Percentiles rank a stretch among this genome's conserved stretches.
Evolutionary conservation across 2,329 filamentous ascomycete genomes (phyloP).

Genomic region (Lecanicillium sp.): DNA sequence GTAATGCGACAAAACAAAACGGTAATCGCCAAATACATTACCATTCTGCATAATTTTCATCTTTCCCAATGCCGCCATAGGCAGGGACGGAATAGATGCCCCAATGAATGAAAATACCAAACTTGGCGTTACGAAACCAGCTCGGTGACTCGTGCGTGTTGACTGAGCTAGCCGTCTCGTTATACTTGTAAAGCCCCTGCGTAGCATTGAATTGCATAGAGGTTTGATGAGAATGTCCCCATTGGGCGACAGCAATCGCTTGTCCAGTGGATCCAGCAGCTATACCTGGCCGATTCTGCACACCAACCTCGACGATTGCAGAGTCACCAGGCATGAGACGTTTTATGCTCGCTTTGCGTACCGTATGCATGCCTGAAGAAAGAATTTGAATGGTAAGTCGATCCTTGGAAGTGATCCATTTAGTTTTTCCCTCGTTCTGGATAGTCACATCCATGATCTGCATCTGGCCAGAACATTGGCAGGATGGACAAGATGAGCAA

Average conservation of each 20-base stretch:
- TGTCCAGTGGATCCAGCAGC: conserved; percentile 1
- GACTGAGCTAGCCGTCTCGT: conserved; percentile 2
- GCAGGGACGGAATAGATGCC: conserved; percentile 47
- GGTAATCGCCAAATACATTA: conserved; percentile 9
- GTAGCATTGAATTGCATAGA: conserved; percentile 1
- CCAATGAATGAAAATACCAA: conserved; percentile 55
- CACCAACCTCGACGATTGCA: conserved; percentile 6
- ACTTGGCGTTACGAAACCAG: conserved; percentile 49
- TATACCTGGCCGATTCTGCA: conserved; percentile 5
- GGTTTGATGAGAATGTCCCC: neutral
- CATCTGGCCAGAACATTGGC: conserved; percentile 1
- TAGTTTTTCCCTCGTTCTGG: conserved; percentile 2
- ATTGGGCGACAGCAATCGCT: neutral
- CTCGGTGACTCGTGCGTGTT: conserved; percentile 31
- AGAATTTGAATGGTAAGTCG: conserved; percentile 3
- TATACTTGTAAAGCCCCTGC: conserved; percentile 1
- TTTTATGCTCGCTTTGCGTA: conserved; percentile 4
- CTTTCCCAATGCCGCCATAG: conserved; percentile 36
- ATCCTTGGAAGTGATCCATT: conserved; percentile 4
- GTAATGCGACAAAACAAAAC: no score
- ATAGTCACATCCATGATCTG: conserved; percentile 8
- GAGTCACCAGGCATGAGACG: conserved; percentile 5
- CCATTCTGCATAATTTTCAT: conserved; percentile 35
- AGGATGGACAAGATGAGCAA: neutral
- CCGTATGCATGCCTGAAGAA: conserved; percentile 2